These are phyloP conservation scores for Acorus calamus DNA, from an alignment of 106 monocot species.

Conservation along the genomic window DNA sequence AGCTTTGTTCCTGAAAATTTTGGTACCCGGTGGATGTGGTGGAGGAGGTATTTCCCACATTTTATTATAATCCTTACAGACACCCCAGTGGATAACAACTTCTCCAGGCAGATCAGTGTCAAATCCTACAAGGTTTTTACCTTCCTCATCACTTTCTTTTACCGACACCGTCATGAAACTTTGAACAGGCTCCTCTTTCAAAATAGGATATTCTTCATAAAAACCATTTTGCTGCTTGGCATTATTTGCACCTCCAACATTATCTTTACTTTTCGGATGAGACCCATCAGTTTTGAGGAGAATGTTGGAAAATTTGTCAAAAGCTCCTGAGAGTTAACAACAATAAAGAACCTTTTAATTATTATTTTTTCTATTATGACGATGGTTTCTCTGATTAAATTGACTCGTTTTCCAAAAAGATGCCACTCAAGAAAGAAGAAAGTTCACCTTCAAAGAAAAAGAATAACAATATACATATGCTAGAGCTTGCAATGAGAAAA, in stretches of 20 bases:
- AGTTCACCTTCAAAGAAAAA: no score
- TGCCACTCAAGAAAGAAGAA: no score
- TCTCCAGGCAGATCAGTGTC: slow-evolving; percentile 83
- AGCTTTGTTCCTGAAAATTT: slow-evolving; percentile 56
- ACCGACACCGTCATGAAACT: slow-evolving; percentile 63
- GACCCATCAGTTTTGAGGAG: slow-evolving; percentile 47
- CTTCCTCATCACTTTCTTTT: slow-evolving; percentile 28
- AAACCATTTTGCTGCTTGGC: slow-evolving; percentile 15
- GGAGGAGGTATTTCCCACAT: slow-evolving; percentile 71
- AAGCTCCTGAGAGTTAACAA: slow-evolving; percentile 36
- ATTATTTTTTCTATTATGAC: neutral
- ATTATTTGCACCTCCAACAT: slow-evolving; percentile 8
- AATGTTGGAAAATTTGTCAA: slow-evolving; percentile 51
- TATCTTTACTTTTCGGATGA: slow-evolving; percentile 9
- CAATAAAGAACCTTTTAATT: neutral
- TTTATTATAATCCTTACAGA: slow-evolving; percentile 45
- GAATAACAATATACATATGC: no score
- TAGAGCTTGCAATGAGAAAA: no score
- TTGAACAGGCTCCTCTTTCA: slow-evolving; percentile 51
- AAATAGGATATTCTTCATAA: slow-evolving; percentile 60
- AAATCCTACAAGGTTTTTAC: slow-evolving; percentile 55
- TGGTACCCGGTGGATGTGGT: slow-evolving; percentile 71
- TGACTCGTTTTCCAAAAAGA: no score
- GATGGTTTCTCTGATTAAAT: no score
- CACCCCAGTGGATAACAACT: slow-evolving; percentile 87